phyloP scores from a whole-genome alignment of 768 basidiomycete species.

The Erythrobasidium yunnanense region DNA sequence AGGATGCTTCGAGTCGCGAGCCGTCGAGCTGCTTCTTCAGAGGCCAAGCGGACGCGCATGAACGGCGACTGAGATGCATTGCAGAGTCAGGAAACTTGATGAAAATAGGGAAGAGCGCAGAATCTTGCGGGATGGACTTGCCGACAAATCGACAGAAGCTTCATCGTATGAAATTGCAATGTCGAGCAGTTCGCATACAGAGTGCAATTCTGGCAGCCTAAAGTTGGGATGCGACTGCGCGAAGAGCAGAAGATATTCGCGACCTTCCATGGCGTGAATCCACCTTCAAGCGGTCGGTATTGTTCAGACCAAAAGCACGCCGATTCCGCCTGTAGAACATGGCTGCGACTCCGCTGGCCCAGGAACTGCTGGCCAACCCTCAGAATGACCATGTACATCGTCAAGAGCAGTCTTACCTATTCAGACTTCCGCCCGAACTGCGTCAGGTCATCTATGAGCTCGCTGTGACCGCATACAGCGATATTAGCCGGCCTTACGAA shows the following conservation, averaged over 20 bases:
- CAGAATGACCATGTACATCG: not conserved
- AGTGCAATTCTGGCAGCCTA: not conserved
- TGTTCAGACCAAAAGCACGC: too few species aligned
- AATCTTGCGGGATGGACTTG: too few species aligned
- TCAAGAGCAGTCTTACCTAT: conserved; percentile 9
- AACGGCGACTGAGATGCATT: conserved; percentile 49
- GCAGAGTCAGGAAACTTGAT: not conserved
- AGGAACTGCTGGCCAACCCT: not conserved
- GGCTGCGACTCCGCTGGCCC: too few species aligned
- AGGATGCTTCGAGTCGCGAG: conserved; percentile 68
- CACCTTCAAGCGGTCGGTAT: too few species aligned
- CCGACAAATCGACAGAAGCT: not conserved
- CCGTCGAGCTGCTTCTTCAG: conserved; percentile 61
- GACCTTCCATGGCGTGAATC: not conserved
- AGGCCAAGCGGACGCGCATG: conserved; percentile 58
- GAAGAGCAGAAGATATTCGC: conserved; percentile 19
- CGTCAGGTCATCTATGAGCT: not conserved
- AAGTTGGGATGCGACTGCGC: conserved; percentile 8
- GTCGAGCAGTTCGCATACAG: conserved; percentile 1
- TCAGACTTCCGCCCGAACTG: conserved; percentile 18
- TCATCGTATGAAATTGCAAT: conserved; percentile 23
- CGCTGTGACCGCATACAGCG: not conserved
- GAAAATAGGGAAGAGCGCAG: too few species aligned
- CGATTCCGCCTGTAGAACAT: too few species aligned
- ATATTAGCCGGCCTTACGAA: not conserved